A percentile compares a stretch with the other conserved stretches of the same genome.
These are phyloP conservation scores for Dictyostelium firmibasis DNA, from an alignment of 78 protist genomes.

Conservation along the genomic window DNA sequence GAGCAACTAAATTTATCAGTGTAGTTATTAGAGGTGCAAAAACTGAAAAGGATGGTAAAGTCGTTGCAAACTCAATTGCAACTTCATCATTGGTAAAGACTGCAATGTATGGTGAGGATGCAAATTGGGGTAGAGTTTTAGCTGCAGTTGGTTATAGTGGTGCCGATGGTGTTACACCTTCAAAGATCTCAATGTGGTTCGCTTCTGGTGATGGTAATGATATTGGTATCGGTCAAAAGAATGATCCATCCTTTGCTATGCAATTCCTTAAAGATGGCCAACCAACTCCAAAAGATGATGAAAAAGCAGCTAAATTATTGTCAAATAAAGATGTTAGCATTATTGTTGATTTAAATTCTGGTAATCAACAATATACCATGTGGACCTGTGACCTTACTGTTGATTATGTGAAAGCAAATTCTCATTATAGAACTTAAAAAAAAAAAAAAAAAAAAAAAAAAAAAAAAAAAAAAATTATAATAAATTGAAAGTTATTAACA, in stretches of 20 bases:
- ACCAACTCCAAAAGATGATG: conserved; percentile 59
- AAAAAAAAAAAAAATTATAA: background rate
- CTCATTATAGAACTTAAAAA: conserved; percentile 60
- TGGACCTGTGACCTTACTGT: conserved; percentile 78
- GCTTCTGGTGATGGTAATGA: conserved; percentile 42
- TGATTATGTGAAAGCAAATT: conserved; percentile 71
- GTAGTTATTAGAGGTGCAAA: conserved; percentile 39
- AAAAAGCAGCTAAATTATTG: conserved; percentile 42
- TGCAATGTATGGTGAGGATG: conserved; percentile 86
- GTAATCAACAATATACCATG: conserved; percentile 24
- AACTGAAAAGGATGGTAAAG: conserved; percentile 9
- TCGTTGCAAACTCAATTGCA: conserved; percentile 37
- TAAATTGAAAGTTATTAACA: background rate
- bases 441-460: background rate
- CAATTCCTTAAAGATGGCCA: conserved; percentile 64
- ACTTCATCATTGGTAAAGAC: conserved; percentile 79
- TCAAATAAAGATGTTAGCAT: conserved; percentile 44
- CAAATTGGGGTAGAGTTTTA: conserved; percentile 88
- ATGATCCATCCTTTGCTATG: conserved; percentile 40
- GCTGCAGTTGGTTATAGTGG: conserved; percentile 87
- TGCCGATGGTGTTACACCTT: conserved; percentile 32
- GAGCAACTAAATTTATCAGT: conserved; percentile 78
- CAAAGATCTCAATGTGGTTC: conserved; percentile 74
- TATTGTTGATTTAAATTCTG: conserved; percentile 39
- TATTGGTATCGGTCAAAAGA: conserved; percentile 70